Conservation (phyloP, 176 grass and related monocot genomes). For the Oryza rufipogon region DNA sequence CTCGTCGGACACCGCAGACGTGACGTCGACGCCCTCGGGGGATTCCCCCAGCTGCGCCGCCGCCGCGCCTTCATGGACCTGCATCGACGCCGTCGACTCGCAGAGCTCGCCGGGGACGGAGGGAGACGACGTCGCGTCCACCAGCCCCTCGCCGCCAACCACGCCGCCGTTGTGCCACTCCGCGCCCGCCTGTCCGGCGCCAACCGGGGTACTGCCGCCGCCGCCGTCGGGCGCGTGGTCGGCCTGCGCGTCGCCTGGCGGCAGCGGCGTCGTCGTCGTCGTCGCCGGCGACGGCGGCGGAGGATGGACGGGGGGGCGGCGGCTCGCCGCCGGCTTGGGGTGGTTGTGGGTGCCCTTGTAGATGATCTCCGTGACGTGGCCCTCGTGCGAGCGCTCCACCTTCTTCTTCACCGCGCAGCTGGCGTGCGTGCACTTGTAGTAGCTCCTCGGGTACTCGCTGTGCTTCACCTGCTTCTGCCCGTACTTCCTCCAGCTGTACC, state of each 20-base stretch:
- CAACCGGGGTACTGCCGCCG: not conserved
- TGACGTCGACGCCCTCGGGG: slow-evolving; percentile 49
- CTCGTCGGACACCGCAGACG: slow-evolving; percentile 51
- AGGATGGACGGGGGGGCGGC: slow-evolving; percentile 29
- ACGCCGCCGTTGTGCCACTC: slow-evolving; percentile 40
- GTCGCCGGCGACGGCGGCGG: slow-evolving; percentile 14
- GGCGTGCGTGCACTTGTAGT: slow-evolving; percentile 95
- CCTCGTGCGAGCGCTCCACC: slow-evolving; percentile 89
- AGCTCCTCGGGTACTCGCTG: slow-evolving; percentile 92
- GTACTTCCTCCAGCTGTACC: slow-evolving; percentile 97
- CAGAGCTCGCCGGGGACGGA: slow-evolving; percentile 50
- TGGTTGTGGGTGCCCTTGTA: slow-evolving; percentile 86
- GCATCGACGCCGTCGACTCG: slow-evolving; percentile 55
- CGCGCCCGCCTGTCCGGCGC: not conserved
- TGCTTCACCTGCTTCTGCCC: slow-evolving; percentile 99
- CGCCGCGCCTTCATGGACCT: slow-evolving; percentile 11
- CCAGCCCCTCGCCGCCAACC: slow-evolving; percentile 31
- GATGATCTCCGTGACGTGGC: slow-evolving; percentile 91
- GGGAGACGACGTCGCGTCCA: slow-evolving; percentile 43
- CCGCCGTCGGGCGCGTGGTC: slow-evolving; percentile 1
- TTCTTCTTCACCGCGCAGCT: slow-evolving; percentile 91
- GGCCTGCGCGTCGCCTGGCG: slow-evolving; percentile 30
- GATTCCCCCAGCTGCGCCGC: slow-evolving; percentile 23
- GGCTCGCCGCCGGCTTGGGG: slow-evolving; percentile 47
- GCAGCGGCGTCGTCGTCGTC: not conserved